Percentiles rank a stretch among this genome's conserved stretches.
These are phyloP conservation scores for Phytophthora pini DNA, from an alignment of 352 stramenopile genomes.

Conservation along the genomic window DNA sequence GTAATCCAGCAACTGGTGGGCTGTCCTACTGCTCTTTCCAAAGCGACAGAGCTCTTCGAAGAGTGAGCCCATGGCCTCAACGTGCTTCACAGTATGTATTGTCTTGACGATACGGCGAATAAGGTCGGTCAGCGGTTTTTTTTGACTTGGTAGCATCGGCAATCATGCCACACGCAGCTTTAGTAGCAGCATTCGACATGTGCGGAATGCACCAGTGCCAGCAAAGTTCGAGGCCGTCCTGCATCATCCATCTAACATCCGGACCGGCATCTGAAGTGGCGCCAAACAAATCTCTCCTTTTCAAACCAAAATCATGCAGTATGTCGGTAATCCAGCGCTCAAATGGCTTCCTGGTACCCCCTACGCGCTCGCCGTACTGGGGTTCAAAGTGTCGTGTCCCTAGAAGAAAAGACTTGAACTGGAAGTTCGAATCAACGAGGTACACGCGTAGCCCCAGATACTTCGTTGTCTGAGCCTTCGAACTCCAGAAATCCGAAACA, in stretches of 20 bases:
- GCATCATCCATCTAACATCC: constrained; percentile 9
- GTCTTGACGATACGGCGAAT: not conserved
- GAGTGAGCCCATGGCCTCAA: not conserved
- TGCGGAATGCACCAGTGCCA: constrained; percentile 9
- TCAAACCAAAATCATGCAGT: not conserved
- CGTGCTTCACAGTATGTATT: not conserved
- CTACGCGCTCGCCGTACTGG: not conserved
- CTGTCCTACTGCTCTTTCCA: not conserved
- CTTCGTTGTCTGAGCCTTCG: not conserved
- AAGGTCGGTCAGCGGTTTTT: not conserved
- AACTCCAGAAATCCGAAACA: not conserved
- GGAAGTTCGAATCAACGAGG: not conserved
- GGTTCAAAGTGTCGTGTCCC: not conserved
- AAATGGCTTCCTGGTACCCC: not conserved
- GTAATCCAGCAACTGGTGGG: not conserved
- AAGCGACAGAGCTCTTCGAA: not conserved
- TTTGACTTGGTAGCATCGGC: not conserved
- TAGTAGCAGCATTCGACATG: constrained; percentile 3
- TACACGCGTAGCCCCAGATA: constrained; percentile 2
- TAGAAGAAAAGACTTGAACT: constrained; percentile 2
- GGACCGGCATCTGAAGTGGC: constrained; percentile 2
- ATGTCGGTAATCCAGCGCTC: not conserved
- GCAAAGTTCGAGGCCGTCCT: not conserved
- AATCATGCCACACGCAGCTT: not conserved
- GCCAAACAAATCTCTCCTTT: not conserved